phyloP scores from a whole-genome alignment of 176 grass and related monocot genomes.

The Oryza meyeriana region DNA sequence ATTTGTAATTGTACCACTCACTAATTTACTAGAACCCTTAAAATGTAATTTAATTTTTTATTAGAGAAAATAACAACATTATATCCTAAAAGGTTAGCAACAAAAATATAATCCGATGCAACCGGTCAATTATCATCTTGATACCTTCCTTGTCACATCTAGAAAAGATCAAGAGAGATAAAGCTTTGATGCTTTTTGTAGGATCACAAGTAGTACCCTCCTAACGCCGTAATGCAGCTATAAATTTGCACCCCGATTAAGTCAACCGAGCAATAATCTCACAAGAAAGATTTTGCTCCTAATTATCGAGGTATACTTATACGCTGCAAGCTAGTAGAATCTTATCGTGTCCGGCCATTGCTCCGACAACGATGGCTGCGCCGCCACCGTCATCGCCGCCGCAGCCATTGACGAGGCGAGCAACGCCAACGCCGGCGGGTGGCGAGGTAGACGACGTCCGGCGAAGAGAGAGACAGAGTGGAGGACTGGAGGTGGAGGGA shows the following conservation, averaged over 20 bases:
- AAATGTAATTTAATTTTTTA: not conserved
- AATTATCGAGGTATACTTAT: not conserved
- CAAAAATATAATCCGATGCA: not conserved
- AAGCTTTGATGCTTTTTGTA: not conserved
- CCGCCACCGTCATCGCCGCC: not conserved
- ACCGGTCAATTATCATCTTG: not conserved
- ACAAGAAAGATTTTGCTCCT: not conserved
- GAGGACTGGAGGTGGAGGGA: not conserved
- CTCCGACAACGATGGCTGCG: constrained; percentile 5
- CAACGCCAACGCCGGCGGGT: no score
- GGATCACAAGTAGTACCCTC: not conserved
- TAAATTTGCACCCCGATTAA: not conserved
- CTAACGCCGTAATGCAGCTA: not conserved
- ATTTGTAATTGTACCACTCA: not conserved
- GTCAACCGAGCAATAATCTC: not conserved
- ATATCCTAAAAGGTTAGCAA: not conserved
- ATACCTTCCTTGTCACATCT: not conserved
- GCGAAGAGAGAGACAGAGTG: not conserved
- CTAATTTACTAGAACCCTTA: not conserved
- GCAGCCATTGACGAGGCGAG: no score
- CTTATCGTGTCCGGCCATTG: not conserved
- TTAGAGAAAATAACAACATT: not conserved
- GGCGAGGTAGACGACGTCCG: no score
- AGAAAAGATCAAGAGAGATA: not conserved
- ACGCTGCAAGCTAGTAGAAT: not conserved